Evolutionary conservation across 768 basidiomycete genomes (phyloP), one percentile per base, ranked within the genome.

Genomic region (Lactifluus volemus): DNA sequence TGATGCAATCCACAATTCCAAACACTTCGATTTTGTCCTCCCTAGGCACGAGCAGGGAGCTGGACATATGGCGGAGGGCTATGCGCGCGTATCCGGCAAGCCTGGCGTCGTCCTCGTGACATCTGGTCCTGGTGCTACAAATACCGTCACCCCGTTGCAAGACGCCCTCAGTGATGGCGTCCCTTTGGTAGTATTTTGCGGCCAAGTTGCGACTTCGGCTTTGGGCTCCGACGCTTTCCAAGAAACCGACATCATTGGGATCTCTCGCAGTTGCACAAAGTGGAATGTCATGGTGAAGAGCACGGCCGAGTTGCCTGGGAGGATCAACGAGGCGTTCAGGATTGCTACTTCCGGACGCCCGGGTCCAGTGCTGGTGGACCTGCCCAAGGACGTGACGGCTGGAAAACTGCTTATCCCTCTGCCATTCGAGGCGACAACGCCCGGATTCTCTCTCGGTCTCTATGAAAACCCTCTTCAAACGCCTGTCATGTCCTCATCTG

Each of bases 251-350:
- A 75, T 98, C 50, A 80, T 99, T 58, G 97, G 97, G 52, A 99
- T 98, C 73, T 97, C 95, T 32, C 81, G 96, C 53, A 86, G 87
- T 68, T 99, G 97, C 77, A 98, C 97, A 25, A 99, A 98, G 73
- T 98, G 97, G 97, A 98, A 99, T 71, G 96, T 99, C 60, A 96
- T 98, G 94, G 92, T 98, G 53, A 98, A 98, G 74, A 94, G 95
- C 70, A 92, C 98, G 60, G 73, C 89, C 10, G 97, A 98, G 74
- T 80, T 98, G 3, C 97, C 97, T 12, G 79, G 95, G 45, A 81
- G 97, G 60, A 96, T 98, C 71, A 98, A 98, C 71, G 97, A 99
- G 73, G 97, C 97, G 0, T 98, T 99, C 84, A 97, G 98, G 74
- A 98, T 99, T 65, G 97, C 97, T 15, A 95, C 92, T 0, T 91